Base-by-base conservation (phyloP, 2,329 filamentous ascomycete genomes). In the Aurifilum marmelostoma region DNA sequence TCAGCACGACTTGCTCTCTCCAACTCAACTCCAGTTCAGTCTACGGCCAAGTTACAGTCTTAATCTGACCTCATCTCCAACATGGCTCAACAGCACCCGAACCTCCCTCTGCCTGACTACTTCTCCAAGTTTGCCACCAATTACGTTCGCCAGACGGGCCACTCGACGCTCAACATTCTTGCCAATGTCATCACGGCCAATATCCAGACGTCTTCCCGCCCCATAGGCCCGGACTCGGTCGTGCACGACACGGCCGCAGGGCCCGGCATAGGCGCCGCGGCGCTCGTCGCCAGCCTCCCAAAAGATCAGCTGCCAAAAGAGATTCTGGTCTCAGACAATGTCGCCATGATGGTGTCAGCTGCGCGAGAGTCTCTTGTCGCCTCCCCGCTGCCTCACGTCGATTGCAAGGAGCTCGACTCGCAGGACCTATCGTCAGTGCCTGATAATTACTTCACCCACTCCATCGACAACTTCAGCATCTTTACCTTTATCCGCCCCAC, bases 201-300 rank as follows among this genome's bases (percentile, higher is more conserved):
- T 72, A 73, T 76, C 56, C 75, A 77, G 69, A 75, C 70, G 5
- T 76, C 76, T 21, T 60, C 71, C 18, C 34, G 74, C 29, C 74
- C 75, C 11, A 70, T 75, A 29, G 71, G 71, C 37, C 63, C 71
- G 32, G 72, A 74, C 43, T 77, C 76, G 12, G 70, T 77, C 56
- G 73, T 77, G 58, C 75, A 77, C 62, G 76, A 77, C 70, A 76
- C 74, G n/a, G 76, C 76, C n/a, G 73, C 75, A 14, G 75, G 76
- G 5, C 76, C 75, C 8, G 76, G 73, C 18, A 68, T 75, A 65
- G 75, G 73, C 34, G 75, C 75, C 60, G 75, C 74, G 24, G 74
- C 75, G 29, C 70, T 77, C 54, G 73, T 75, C 62, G 67, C 74
- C 54, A 41, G 71, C 34, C 73, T 76, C 16, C 65, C 74, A 61